Percentiles rank a stretch among this genome's conserved stretches.
phyloP scores from a whole-genome alignment of 768 basidiomycete species.

The Xerocomellus chrysenteron region DNA sequence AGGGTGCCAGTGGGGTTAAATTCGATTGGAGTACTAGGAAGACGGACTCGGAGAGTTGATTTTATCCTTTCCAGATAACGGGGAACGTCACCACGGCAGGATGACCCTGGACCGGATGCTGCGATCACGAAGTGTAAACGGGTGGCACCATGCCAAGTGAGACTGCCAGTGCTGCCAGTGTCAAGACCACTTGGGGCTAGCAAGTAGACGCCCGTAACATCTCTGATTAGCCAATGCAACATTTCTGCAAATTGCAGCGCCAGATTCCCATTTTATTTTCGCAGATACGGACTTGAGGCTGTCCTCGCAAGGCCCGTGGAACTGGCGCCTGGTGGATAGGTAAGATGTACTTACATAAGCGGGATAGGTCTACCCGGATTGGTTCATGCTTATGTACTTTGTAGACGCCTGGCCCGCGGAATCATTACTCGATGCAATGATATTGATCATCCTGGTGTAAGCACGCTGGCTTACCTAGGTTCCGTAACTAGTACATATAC shows the following conservation, averaged over 20 bases:
- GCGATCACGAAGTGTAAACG: not conserved
- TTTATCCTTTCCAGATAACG: not conserved
- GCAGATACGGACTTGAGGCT: not conserved
- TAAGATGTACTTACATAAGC: too few relatives aligned
- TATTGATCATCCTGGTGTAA: not conserved
- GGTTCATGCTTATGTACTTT: not conserved
- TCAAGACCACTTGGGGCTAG: not conserved
- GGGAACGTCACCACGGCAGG: not conserved
- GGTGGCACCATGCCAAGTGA: not conserved
- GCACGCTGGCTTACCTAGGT: too few relatives aligned
- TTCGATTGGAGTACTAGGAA: not conserved
- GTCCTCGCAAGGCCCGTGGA: too few relatives aligned
- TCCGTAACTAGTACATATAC: too few relatives aligned
- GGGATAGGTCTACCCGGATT: not conserved
- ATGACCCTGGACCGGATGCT: not conserved
- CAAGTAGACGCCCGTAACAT: not conserved
- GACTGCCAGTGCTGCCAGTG: not conserved
- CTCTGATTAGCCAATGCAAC: not conserved
- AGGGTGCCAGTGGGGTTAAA: not conserved
- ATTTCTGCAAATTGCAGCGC: not conserved
- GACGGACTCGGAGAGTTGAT: not conserved
- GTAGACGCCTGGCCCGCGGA: not conserved
- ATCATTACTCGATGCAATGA: not conserved
- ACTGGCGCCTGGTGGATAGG: too few relatives aligned
- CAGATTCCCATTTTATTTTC: not conserved